A percentile compares a stretch with the other conserved stretches of the same genome.
Conservation (phyloP, 2,329 filamentous ascomycete species). For the Niveomyces coronatus region DNA sequence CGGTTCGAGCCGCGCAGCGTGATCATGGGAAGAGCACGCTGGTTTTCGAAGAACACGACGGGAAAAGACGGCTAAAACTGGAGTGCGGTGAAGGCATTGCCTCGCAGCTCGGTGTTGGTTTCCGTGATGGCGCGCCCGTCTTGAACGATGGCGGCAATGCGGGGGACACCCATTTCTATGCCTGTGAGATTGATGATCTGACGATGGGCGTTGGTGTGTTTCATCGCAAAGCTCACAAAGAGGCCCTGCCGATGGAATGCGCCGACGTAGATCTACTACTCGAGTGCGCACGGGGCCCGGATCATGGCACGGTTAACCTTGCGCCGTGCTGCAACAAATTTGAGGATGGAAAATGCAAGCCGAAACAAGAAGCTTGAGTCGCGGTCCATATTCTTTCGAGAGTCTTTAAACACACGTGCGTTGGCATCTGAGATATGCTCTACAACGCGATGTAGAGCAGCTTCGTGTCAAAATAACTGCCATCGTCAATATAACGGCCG, state of each 20-base stretch:
- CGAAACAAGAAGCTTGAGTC: neutral
- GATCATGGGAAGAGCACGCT: neutral
- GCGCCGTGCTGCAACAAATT: slow-evolving; percentile 1
- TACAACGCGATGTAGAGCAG: no score
- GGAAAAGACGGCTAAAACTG: neutral
- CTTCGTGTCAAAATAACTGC: no score
- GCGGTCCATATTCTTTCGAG: neutral
- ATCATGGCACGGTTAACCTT: neutral
- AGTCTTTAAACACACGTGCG: neutral
- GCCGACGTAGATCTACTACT: neutral
- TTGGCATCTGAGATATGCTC: neutral
- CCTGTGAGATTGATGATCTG: neutral
- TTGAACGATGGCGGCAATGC: neutral
- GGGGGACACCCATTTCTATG: slow-evolving; percentile 6
- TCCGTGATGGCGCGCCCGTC: neutral
- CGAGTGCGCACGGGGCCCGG: neutral
- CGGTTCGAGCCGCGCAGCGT: neutral
- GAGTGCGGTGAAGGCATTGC: neutral
- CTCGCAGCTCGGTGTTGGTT: slow-evolving; percentile 2
- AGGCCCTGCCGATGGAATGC: neutral
- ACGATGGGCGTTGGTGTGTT: neutral
- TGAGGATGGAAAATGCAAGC: neutral
- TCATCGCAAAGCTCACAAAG: neutral
- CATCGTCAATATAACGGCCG: no score
- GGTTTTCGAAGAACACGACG: neutral